A percentile compares a stretch with the other conserved stretches of the same genome.
Conservation (phyloP, 2,329 filamentous ascomycete species). For the Penicillium sp. region DNA sequence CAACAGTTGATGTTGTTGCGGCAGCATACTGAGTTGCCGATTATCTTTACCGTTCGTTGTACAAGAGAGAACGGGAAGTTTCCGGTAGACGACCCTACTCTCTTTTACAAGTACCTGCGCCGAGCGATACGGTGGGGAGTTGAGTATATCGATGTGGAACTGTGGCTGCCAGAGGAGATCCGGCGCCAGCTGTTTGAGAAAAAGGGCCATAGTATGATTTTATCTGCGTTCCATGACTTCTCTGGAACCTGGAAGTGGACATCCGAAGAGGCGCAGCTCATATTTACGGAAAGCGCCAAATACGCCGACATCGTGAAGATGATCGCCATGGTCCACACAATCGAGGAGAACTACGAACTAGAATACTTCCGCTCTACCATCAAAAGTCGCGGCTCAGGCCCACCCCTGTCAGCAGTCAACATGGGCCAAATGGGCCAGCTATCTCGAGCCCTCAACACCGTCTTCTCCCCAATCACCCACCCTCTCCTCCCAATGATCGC, state of each 20-base stretch:
- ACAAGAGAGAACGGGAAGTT: slow-evolving; percentile 80
- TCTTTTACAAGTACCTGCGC: slow-evolving; percentile 78
- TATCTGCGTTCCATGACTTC: slow-evolving; percentile 91
- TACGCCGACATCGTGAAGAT: slow-evolving; percentile 89
- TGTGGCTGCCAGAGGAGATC: slow-evolving; percentile 80
- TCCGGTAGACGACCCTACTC: slow-evolving; percentile 72
- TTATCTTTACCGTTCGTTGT: slow-evolving; percentile 84
- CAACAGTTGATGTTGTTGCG: slow-evolving; percentile 82
- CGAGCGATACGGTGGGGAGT: slow-evolving; percentile 85
- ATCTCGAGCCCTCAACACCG: slow-evolving; percentile 77
- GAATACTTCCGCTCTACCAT: slow-evolving; percentile 84
- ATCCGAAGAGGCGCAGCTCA: slow-evolving; percentile 66
- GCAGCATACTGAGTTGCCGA: slow-evolving; percentile 81
- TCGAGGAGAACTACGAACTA: slow-evolving; percentile 85
- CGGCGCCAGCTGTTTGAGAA: slow-evolving; percentile 65
- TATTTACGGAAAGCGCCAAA: slow-evolving; percentile 69
- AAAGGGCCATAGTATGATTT: slow-evolving; percentile 77
- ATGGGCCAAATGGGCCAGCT: slow-evolving; percentile 86
- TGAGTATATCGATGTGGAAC: slow-evolving; percentile 85
- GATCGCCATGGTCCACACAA: slow-evolving; percentile 78
- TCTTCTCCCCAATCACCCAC: slow-evolving; percentile 86
- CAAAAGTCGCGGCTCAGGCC: slow-evolving; percentile 64
- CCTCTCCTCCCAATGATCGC: slow-evolving; percentile 80
- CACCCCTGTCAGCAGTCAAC: slow-evolving; percentile 78
- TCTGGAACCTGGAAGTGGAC: slow-evolving; percentile 83